These are phyloP conservation scores for Trypanosoma mega DNA, from an alignment of 208 protist genomes.

Conservation along the genomic window DNA sequence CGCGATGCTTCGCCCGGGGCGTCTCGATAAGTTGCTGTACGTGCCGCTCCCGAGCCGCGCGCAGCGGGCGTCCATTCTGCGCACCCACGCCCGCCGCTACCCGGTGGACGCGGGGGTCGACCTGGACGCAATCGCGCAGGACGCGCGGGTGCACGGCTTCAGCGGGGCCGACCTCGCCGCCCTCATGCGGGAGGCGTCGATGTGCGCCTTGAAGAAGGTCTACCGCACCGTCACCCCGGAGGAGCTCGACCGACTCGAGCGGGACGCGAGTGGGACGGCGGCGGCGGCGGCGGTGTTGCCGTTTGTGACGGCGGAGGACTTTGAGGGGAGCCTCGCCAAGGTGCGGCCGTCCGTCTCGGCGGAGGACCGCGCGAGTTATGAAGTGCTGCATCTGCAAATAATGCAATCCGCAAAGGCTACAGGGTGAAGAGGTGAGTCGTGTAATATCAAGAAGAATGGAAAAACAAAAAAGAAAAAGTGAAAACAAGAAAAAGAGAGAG, in stretches of 20 bases:
- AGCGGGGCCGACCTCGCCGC: slow-evolving; percentile 94
- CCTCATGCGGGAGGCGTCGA: slow-evolving; percentile 92
- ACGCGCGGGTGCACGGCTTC: slow-evolving; percentile 87
- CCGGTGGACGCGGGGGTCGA: slow-evolving; percentile 82
- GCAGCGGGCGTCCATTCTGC: slow-evolving; percentile 90
- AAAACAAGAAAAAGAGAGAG: too few relatives aligned
- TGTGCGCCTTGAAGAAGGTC: slow-evolving; percentile 81
- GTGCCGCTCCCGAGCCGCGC: slow-evolving; percentile 92
- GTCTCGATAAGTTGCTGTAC: slow-evolving; percentile 97
- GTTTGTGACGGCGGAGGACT: slow-evolving; percentile 59
- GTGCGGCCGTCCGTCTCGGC: slow-evolving; percentile 81
- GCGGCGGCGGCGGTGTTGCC: slow-evolving; percentile 43
- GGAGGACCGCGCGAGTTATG: slow-evolving; percentile 71
- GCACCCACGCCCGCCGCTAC: slow-evolving; percentile 87
- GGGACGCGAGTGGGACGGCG: slow-evolving; percentile 53
- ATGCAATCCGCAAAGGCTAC: slow-evolving; percentile 29
- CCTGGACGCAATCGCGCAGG: slow-evolving; percentile 70
- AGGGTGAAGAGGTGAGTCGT: slow-evolving; percentile 20
- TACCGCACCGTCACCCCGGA: slow-evolving; percentile 56
- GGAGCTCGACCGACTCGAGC: slow-evolving; percentile 75
- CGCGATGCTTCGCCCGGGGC: slow-evolving; percentile 97
- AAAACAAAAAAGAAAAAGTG: too few relatives aligned
- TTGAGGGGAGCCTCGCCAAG: slow-evolving; percentile 61
- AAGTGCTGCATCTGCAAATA: slow-evolving; percentile 47
- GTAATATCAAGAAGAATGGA: slow-evolving; percentile 10